Evolutionary conservation across 2,329 filamentous ascomycete genomes (phyloP), one percentile per base, ranked within the genome.

Genomic region (Alternaria hordeiaustralica): DNA sequence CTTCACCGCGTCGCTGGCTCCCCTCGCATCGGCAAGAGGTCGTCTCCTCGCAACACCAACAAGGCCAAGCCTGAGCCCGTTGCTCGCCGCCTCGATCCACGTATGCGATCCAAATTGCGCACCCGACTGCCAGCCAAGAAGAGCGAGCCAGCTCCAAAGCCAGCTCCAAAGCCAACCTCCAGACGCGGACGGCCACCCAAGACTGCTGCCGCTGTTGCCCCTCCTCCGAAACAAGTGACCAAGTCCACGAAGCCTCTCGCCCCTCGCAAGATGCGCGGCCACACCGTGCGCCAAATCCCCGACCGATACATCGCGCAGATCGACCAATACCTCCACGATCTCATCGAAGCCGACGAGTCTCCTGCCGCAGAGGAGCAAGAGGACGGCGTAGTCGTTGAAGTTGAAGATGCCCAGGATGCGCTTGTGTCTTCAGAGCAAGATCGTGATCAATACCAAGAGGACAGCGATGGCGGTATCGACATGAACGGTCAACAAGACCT

Each of bases 221-320:
- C 25, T 26, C 25, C 25, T 26, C 25, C 25, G 25, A 26, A 26
- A 26, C 25, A 26, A 26, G 12, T 26, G 60, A 46, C 36, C 9
- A 70, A 67, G 49, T 41, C 59, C 15, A 13, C 56, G 2, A 67
- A 67, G 55, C 44, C 55, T 6, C 25, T 30, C 4, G 69, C 55
- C 25, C 68, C 72, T 33, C 74, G 74, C 49, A 75, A 75, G 61
- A 68, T 71, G 43, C 67, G 72, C 18, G 74, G 75, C 25, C 70
- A 70, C 56, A 74, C 72, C 2, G 33, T 63, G 2, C 44, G 75
- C n/a, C 71, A 77, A n/a, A 65, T 78, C 9, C 71, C 71, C 2
- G 71, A 77, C 51, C 72, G 66, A 55, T 73, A 69, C 36, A 5
- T 63, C 49, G 51, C 45, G 1, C 53, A 58, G 23, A 36, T 65